Evolutionary conservation across 768 basidiomycete species (phyloP), one percentile per base, ranked within the genome.

Genomic region (Kwoniella sp.): DNA sequence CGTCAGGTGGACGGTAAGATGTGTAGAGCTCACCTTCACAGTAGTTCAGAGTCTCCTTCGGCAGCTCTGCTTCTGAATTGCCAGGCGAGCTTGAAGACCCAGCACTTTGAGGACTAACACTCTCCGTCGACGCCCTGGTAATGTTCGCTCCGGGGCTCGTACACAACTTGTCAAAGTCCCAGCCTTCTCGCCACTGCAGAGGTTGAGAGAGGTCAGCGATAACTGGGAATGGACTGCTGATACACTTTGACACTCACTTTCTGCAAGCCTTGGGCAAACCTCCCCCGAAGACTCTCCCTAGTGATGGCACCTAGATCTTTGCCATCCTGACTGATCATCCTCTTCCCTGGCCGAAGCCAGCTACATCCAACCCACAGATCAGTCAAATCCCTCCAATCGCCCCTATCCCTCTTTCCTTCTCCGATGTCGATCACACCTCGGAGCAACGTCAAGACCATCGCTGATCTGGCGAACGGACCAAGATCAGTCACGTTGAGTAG

Each of bases 111-210:
- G 60, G 60, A 26, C 65, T 61, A 53, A 68, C 24, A 36, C 19
- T 26, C 47, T 57, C 37, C 2, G 21, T 30, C 8, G 50, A 46
- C 22, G 33, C 9, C 8, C 22, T 26, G 21, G 44, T 9, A 17
- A 30, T 21, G 12, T 33, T 22, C 29, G 27, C 30, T 10, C 49
- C 56, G 4, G 75, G 65, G 1, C 63, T 63, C 9, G 61, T 60
- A 64, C 80, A 81, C 1, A 77, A 54, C 15, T 70, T 55, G 61
- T 82, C 81, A 61, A 80, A 80, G 65, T 81, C 80, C 81, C 81
- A 81, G 7, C 81, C 81, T 74, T 77, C 68, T 36, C 81, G 66
- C 81, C 81, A 82, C 80, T 82, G 55, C 9, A 44, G 17, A 48
- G n/a, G n/a, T n/a, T 25, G 36, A 67, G 50, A 73, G 57, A 25